These are phyloP conservation scores for Wilcoxina mikolae DNA, from an alignment of 495 filamentous ascomycete genomes.

Conservation along the genomic window DNA sequence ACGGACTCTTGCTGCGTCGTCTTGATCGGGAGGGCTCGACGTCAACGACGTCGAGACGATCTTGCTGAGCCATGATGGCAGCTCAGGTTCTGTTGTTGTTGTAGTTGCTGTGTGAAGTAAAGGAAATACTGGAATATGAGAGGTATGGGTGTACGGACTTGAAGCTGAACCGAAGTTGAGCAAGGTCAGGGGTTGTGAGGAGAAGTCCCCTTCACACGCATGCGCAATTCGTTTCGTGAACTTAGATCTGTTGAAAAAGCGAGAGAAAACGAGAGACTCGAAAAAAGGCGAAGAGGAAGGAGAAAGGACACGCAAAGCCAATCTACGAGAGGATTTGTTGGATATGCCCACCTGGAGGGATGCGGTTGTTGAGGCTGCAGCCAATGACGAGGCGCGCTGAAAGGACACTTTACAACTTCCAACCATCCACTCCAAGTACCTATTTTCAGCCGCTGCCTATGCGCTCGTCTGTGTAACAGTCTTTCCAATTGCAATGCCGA, in stretches of 20 bases:
- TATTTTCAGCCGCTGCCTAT: background rate
- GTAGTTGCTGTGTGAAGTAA: background rate
- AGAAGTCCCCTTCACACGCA: background rate
- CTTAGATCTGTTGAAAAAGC: background rate
- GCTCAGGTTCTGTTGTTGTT: background rate
- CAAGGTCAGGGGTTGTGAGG: background rate
- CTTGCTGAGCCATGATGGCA: conserved; percentile 3
- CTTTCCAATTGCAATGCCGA: too few species aligned
- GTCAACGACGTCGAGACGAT: background rate
- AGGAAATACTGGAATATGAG: background rate
- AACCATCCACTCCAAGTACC: background rate
- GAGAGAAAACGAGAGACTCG: background rate
- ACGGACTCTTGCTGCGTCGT: conserved; percentile 2
- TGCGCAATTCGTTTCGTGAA: background rate
- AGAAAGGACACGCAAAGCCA: background rate
- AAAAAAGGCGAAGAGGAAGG: background rate
- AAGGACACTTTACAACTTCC: background rate
- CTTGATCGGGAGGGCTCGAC: background rate
- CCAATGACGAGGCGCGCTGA: background rate
- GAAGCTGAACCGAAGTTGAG: background rate
- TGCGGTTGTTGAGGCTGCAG: background rate
- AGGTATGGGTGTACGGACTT: background rate
- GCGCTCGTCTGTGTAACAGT: background rate
- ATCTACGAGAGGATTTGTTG: background rate
- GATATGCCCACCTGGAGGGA: background rate